Conservation (phyloP, 495 filamentous ascomycete species). For the Aspergillus ellipticus region DNA sequence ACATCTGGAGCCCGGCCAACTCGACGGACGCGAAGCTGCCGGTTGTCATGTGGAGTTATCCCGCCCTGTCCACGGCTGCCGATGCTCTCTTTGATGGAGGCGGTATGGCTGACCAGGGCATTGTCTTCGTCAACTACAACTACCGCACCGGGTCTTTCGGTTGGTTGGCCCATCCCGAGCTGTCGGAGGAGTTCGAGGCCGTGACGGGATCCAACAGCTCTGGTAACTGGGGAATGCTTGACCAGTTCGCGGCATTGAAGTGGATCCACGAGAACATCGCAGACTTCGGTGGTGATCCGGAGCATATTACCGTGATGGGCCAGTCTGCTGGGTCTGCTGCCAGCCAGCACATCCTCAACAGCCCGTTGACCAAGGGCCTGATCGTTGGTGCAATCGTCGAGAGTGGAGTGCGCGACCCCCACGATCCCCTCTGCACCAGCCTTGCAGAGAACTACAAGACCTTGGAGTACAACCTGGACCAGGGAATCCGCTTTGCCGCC, state of each 20-base stretch:
- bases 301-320: conserved; percentile 40
- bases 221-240: conserved; percentile 7
- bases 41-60: conserved; percentile 10
- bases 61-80: conserved; percentile 11
- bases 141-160: conserved; percentile 63
- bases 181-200: conserved; percentile 22
- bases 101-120: conserved; percentile 16
- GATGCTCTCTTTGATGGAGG: conserved; percentile 5
- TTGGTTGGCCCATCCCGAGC: conserved; percentile 55
- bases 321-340: conserved; percentile 34
- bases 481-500: neutral
- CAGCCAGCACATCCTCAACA: conserved; percentile 17
- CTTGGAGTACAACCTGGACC: neutral
- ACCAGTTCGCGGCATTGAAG: conserved; percentile 29
- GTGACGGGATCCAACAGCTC: conserved; percentile 36
- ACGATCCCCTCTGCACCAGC: conserved; percentile 2
- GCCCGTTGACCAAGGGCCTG: neutral
- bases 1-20: conserved; percentile 15
- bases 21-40: conserved; percentile 18
- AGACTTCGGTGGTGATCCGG: conserved; percentile 56
- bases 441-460: neutral
- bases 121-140: conserved; percentile 64
- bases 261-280: conserved; percentile 48
- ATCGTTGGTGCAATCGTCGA: conserved; percentile 1
- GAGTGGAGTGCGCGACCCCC: conserved; percentile 3